Base-by-base conservation (phyloP, 768 basidiomycete species). In the Pleurotus tuber-regium region DNA sequence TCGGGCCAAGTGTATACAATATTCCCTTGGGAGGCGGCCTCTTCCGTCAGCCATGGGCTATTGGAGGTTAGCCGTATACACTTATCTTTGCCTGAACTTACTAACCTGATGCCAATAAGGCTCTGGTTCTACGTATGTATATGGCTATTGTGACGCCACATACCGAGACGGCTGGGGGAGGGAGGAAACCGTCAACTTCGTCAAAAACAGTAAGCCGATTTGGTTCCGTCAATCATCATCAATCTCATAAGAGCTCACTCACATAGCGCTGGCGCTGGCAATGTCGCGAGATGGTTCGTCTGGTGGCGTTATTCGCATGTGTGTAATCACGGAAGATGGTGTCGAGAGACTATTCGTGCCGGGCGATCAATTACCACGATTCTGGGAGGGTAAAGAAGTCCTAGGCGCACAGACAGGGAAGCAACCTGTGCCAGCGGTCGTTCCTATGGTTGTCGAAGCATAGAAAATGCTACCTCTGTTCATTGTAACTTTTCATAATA, bases 131-230 rank as follows among this genome's bases (percentile, higher is more conserved):
- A 93, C 94, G 6, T 99, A 98, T 65, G 93, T 98, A 9, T 99
- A 98, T 64, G 97, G 96, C 47, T 98, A 98, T 72, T 98, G 97
- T 61, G 97, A 99, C 67, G 93, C 97, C n/a, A 98, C 94, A 23
- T 99, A 89, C 66, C 72, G 84, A 68, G 95, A 98, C 24, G 92
- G 89, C 12, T 96, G 92, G 94, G 84, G 81, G 5, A 80, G 80
- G 59, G 91, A 93, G 31, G 83, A 98, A 71, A 97, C 94, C 0
- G 72, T 99, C 51, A 77, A 95, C 30, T 98, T 99, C 63, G 96
- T 98, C 53, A 89, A 84, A 73, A 97, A 98, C 71, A 93, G 96
- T 97, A 64, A 52, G 91, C 79, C 40, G 43, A 26, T 16, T 12
- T 9, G 21, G n/a, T 30, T 29, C 12, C 41, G 31, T 24, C 51